phyloP scores from a whole-genome alignment of 1,284 basidiomycete species.

The Moniliophthora roreri region DNA sequence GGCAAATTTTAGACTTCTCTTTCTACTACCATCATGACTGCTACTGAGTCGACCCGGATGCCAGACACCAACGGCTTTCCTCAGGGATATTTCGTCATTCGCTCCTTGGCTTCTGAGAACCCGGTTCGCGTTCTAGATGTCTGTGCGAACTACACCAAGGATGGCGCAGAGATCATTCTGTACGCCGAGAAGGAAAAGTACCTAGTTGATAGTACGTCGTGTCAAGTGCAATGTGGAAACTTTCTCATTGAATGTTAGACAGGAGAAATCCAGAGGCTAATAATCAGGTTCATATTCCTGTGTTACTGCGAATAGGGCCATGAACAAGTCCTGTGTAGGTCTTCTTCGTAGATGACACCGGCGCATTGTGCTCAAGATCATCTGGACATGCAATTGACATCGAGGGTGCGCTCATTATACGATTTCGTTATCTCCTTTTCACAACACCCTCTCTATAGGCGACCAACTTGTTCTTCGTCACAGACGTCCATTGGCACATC shows the following conservation, averaged over 20 bases:
- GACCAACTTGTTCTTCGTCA: conserved; percentile 69
- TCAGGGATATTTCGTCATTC: conserved; percentile 72
- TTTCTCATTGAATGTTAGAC: conserved; percentile 34
- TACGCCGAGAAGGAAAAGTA: conserved; percentile 73
- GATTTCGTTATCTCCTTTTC: background rate
- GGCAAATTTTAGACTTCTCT: too few species aligned
- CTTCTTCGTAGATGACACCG: conserved; percentile 76
- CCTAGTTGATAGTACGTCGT: conserved; percentile 65
- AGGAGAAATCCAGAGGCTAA: conserved; percentile 65
- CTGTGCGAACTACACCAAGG: conserved; percentile 51
- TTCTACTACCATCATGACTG: conserved; percentile 7
- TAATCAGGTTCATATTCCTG: conserved; percentile 56
- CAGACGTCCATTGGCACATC: conserved; percentile 67
- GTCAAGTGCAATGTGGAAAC: background rate
- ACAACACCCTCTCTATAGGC: conserved; percentile 32
- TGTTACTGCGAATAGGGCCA: background rate
- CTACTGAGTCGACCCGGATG: background rate
- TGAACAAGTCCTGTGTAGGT: conserved; percentile 42
- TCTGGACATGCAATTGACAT: conserved; percentile 82
- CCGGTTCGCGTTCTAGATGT: conserved; percentile 64
- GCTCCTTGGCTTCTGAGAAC: conserved; percentile 46
- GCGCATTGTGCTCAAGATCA: conserved; percentile 70
- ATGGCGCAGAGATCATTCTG: conserved; percentile 64
- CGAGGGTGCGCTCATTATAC: conserved; percentile 45
- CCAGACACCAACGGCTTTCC: conserved; percentile 58